phyloP scores from a whole-genome alignment of 352 stramenopile genomes.

The Phytophthora sp. region DNA sequence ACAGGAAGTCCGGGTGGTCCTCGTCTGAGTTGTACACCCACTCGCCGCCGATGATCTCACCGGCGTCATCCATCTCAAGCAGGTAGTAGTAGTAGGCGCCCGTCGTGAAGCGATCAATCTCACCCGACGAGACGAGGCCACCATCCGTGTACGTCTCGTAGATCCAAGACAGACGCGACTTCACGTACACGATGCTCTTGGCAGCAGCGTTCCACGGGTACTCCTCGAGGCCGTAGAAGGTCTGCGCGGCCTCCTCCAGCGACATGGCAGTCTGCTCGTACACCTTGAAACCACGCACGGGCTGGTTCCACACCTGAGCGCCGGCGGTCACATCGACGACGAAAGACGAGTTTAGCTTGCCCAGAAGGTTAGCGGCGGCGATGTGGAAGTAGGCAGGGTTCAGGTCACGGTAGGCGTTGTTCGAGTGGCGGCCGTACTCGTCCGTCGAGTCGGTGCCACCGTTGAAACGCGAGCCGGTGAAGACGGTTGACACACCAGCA shows the following conservation, averaged over 20 bases:
- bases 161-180: conserved; percentile 52
- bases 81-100: conserved; percentile 47
- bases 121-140: conserved; percentile 29
- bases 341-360: conserved; percentile 41
- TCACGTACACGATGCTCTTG: conserved; percentile 51
- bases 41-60: conserved; percentile 48
- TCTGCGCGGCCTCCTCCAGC: conserved; percentile 35
- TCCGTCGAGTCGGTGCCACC: conserved; percentile 29
- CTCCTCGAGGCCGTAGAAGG: conserved; percentile 40
- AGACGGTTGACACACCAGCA: conserved; percentile 31
- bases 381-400: conserved; percentile 64
- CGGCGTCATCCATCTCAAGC: conserved; percentile 41
- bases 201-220: conserved; percentile 63
- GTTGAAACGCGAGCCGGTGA: conserved; percentile 49
- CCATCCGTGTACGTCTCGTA: conserved; percentile 46
- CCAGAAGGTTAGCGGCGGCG: conserved; percentile 52
- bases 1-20: conserved; percentile 52
- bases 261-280: conserved; percentile 43
- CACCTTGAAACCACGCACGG: conserved; percentile 51
- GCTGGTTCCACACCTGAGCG: conserved; percentile 68
- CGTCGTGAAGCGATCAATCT: conserved; percentile 28
- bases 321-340: conserved; percentile 44
- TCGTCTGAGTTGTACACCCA: conserved; percentile 43
- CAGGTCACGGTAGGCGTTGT: conserved; percentile 47
- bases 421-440: conserved; percentile 51